Conservation (phyloP, 306 rosid species). For the Cucurbita maxima region DNA sequence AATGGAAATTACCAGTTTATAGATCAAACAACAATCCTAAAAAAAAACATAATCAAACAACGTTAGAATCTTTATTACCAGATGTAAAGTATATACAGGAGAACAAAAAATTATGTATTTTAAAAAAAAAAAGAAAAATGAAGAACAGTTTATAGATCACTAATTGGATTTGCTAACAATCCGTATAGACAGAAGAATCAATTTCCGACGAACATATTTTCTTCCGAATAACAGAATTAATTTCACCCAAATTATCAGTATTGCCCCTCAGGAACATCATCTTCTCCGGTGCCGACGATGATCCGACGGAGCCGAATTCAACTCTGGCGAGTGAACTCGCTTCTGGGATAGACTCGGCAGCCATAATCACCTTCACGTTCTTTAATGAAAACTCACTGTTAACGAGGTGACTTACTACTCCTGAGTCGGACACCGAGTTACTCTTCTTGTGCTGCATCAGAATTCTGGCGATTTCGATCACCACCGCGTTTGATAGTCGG, state of each 20-base stretch:
- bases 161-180: constrained; percentile 29
- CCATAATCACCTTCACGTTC: constrained; percentile 26
- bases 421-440: constrained; percentile 39
- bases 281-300: constrained; percentile 19
- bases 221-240: constrained; percentile 33
- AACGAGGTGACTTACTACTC: constrained; percentile 45
- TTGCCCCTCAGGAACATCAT: constrained; percentile 34
- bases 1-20: no score
- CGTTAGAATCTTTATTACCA: background rate
- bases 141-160: background rate
- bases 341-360: constrained; percentile 41
- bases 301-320: constrained; percentile 7
- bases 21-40: no score
- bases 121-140: no score
- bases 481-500: constrained; percentile 31
- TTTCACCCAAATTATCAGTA: constrained; percentile 18
- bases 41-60: background rate
- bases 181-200: constrained; percentile 70
- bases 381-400: constrained; percentile 24
- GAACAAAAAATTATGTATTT: background rate
- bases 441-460: constrained; percentile 37
- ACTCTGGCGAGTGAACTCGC: constrained; percentile 22
- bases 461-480: constrained; percentile 47
- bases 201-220: constrained; percentile 38
- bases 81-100: background rate